These are phyloP conservation scores for Populus ilicifolia DNA, from an alignment of 345 rosid genomes.

Conservation along the genomic window DNA sequence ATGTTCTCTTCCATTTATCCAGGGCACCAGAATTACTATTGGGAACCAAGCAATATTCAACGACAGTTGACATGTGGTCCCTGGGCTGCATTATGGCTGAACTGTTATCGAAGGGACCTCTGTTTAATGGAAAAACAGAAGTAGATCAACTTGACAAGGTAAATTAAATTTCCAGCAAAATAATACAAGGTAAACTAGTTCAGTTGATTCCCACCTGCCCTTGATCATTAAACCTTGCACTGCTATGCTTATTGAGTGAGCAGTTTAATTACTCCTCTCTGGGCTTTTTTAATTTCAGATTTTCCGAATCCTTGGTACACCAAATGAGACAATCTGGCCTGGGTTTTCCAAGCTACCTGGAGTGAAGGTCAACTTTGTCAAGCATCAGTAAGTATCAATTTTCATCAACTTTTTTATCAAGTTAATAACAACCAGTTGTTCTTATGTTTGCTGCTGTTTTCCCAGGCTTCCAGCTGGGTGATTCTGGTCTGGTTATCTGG, in stretches of 20 bases:
- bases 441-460: conserved; percentile 58
- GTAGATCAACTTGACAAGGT: conserved; percentile 99
- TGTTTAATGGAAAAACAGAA: conserved; percentile 94
- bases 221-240: neutral
- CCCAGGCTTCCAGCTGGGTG: conserved; percentile 95
- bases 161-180: conserved; percentile 4
- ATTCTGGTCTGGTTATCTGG: conserved; percentile 80
- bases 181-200: neutral
- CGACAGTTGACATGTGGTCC: conserved; percentile 99
- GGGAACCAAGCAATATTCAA: conserved; percentile 92
- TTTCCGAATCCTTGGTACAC: conserved; percentile 84
- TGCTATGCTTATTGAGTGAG: neutral
- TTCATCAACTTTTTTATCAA: conserved; percentile 14
- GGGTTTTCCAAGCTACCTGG: conserved; percentile 93
- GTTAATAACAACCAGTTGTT: conserved; percentile 28
- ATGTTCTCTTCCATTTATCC: conserved; percentile 18
- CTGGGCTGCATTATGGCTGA: conserved; percentile 99
- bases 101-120: conserved; percentile 72
- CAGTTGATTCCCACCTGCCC: neutral
- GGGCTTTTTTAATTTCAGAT: conserved; percentile 47
- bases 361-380: conserved; percentile 94
- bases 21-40: conserved; percentile 99
- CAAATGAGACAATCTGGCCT: conserved; percentile 95
- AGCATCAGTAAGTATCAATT: conserved; percentile 80
- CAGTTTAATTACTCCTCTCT: neutral